These are phyloP conservation scores for Diaporthe sp. DNA, from an alignment of 2,329 filamentous ascomycete species.

Conservation along the genomic window DNA sequence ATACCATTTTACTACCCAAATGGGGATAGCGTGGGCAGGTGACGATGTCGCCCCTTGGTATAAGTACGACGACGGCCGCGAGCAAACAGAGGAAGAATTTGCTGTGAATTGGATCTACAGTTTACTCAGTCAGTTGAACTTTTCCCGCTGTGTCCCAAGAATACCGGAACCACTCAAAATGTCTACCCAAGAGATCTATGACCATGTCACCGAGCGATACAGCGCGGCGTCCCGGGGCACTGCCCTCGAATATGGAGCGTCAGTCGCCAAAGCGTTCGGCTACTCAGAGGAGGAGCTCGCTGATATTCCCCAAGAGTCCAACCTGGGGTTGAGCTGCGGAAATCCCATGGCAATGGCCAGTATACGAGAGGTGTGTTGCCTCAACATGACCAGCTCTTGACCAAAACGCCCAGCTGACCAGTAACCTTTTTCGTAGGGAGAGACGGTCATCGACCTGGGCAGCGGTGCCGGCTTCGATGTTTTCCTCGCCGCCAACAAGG, in stretches of 20 bases:
- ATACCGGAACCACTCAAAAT: slow-evolving; percentile 25
- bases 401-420: neutral
- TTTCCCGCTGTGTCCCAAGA: neutral
- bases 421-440: slow-evolving; percentile 51
- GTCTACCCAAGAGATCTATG: slow-evolving; percentile 47
- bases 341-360: slow-evolving; percentile 62
- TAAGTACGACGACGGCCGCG: neutral
- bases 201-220: slow-evolving; percentile 48
- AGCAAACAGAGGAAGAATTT: neutral
- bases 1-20: slow-evolving; percentile 20
- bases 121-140: rapidly evolving
- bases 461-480: slow-evolving; percentile 68
- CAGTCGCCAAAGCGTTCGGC: slow-evolving; percentile 62
- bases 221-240: slow-evolving; percentile 44
- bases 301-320: slow-evolving; percentile 57
- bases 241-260: slow-evolving; percentile 47
- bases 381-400: neutral
- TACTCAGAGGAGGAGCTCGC: slow-evolving; percentile 60
- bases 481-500: slow-evolving; percentile 62
- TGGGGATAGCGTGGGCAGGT: neutral
- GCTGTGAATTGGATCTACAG: neutral
- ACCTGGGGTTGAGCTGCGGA: slow-evolving; percentile 65
- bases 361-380: slow-evolving; percentile 51
- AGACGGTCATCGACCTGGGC: slow-evolving; percentile 67
- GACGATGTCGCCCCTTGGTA: neutral